phyloP scores from a whole-genome alignment of 1,284 basidiomycete genomes.

The Pisolithus thermaeus region DNA sequence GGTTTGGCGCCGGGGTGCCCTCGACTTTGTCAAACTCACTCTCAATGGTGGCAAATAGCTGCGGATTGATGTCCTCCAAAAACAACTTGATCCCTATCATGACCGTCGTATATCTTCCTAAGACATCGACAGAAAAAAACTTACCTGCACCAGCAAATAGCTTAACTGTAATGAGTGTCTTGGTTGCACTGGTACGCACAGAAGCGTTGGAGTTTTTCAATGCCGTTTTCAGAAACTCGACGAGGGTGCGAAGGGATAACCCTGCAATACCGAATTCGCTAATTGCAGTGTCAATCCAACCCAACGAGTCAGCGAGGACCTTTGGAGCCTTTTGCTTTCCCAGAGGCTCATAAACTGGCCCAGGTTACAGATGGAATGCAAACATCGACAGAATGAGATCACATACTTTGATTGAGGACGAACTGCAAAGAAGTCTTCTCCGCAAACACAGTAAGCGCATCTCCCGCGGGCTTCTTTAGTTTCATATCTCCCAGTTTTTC shows the following conservation, averaged over 20 bases:
- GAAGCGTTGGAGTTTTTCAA: constrained; percentile 93
- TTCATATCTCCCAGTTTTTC: constrained; percentile 98
- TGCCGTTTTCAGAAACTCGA: constrained; percentile 86
- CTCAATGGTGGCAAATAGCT: constrained; percentile 87
- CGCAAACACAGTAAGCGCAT: constrained; percentile 75
- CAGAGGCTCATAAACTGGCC: constrained; percentile 82
- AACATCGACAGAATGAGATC: constrained; percentile 1
- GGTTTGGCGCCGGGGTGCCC: constrained; percentile 73
- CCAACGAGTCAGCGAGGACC: constrained; percentile 87
- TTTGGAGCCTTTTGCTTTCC: constrained; percentile 97
- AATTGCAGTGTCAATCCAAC: constrained; percentile 86
- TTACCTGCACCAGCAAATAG: constrained; percentile 86
- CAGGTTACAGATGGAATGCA: constrained; percentile 13
- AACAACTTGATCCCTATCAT: constrained; percentile 81
- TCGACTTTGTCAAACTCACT: constrained; percentile 95
- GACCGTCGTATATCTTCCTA: constrained; percentile 1
- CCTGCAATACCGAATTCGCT: constrained; percentile 93
- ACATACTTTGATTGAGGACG: constrained; percentile 83
- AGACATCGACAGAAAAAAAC: constrained; percentile 24
- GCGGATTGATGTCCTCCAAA: constrained; percentile 91
- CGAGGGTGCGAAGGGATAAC: constrained; percentile 76
- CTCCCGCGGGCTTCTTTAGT: constrained; percentile 95
- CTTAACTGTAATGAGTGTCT: constrained; percentile 86
- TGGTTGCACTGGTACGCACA: constrained; percentile 94
- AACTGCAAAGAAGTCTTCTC: constrained; percentile 96